Evolutionary conservation across 179 eudicot genomes (phyloP), one percentile per base, ranked within the genome.

Genomic region (Silene noctiflora): DNA sequence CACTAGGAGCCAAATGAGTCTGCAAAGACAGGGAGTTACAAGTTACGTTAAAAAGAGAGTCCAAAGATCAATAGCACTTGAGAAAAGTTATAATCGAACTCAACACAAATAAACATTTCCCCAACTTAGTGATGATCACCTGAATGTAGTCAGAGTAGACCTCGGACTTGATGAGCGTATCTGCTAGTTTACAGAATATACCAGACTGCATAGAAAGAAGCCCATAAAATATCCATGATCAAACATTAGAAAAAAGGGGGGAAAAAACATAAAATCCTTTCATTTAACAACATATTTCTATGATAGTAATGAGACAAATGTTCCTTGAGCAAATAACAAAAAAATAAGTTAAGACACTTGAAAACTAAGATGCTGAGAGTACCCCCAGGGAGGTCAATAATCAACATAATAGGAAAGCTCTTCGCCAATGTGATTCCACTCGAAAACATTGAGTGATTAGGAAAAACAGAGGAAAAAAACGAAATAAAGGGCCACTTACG

Each of bases 1-100:
- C 97, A 86, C 97, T 87, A 16, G 98, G 97, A 77, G 97, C 97
- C 85, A 94, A 84, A 84, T 92, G 97, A 77, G 80, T 86, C 98
- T 92, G 90, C 83, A 83, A 78, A 65, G 19, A n/a, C 42, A 61
- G 16, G 27, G 31, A 6, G 62, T 29, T 9, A 35, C 44, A 53
- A 53, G 33, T 24, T 67, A 19, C 48, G 53, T 56, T 35, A 14
- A 14, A 69, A 64, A 2, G 20, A 55, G 20, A 53, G 5, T 55
- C 21, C 31, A 7, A 51, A 77, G 48, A 56, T 6, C 3, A 3
- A 25, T 1, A 55, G 24, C 22, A 25, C n/a, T 8, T 20, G 22
- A 25, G 25, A 20, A 61, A 56, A 53, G 6, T 11, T 6, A 56
- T 13, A 42, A 21, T 3, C 35, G 3, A 75, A 44, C 13, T 20